These are phyloP conservation scores for Fusarium nodosum DNA, from an alignment of 2,329 filamentous ascomycete species.

Conservation along the genomic window DNA sequence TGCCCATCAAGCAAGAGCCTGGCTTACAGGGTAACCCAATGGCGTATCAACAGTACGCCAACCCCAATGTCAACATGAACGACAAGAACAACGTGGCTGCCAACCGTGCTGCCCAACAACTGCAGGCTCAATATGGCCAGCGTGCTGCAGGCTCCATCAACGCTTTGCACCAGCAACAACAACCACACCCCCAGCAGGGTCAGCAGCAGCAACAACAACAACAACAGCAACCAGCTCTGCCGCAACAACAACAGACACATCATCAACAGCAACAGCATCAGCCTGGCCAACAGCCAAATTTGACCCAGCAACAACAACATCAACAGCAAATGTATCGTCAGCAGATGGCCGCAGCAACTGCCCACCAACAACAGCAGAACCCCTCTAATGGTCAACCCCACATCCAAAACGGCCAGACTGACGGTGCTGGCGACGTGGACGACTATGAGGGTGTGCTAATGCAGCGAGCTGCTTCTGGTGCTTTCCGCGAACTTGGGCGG, in stretches of 20 bases:
- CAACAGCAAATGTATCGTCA: slow-evolving; percentile 55
- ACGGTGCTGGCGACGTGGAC: slow-evolving; percentile 76
- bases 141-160: slow-evolving; percentile 76
- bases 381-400: slow-evolving; percentile 51
- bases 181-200: slow-evolving; percentile 46
- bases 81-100: slow-evolving; percentile 61
- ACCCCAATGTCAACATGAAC: slow-evolving; percentile 44
- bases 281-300: slow-evolving; percentile 39
- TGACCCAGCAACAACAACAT: slow-evolving; percentile 52
- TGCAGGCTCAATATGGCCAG: slow-evolving; percentile 72
- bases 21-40: slow-evolving; percentile 53
- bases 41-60: slow-evolving; percentile 54
- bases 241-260: slow-evolving; percentile 46
- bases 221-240: slow-evolving; percentile 33
- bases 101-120: slow-evolving; percentile 67
- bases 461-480: slow-evolving; percentile 66
- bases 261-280: slow-evolving; percentile 51
- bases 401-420: slow-evolving; percentile 71
- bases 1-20: slow-evolving; percentile 61
- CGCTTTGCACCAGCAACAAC: slow-evolving; percentile 65
- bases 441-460: slow-evolving; percentile 72
- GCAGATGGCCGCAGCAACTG: slow-evolving; percentile 44
- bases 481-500: slow-evolving; percentile 68
- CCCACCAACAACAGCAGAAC: slow-evolving; percentile 54
- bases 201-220: slow-evolving; percentile 31